Evolutionary conservation across 2,329 filamentous ascomycete species (phyloP), one percentile per base, ranked within the genome.

Genomic region (Aspergillus intermedius): DNA sequence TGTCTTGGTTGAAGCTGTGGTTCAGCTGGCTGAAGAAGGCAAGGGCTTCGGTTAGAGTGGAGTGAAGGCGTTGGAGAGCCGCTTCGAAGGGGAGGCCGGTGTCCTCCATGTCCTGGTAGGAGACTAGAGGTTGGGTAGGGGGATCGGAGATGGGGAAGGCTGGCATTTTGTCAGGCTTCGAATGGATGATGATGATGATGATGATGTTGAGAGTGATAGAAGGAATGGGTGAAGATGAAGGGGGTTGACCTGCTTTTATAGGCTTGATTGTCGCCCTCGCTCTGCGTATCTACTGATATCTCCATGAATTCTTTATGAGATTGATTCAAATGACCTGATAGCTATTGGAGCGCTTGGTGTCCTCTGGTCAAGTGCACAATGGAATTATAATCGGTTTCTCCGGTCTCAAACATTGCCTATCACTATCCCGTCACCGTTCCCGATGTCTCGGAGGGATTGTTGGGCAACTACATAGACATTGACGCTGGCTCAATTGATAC

Each of bases 1-100:
- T 53, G 9, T 53, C 51, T 13, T 42, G 12, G 9, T 35, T 23
- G 30, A 50, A 53, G n/a, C n/a, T 41, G 19, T 15, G 15, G 6
- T 44, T 25, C 22, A 63, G 58, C 10, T 45, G 37, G 5, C 47
- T 50, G 48, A 60, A 61, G 42, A 57, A 55, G 7, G 46, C 28
- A 13, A 53, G 53, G 3, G 58, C 53, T 15, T 57, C 50, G 13
- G 40, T 47, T 6, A 63, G 39, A 1, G 54, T 49, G 4, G 32
- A 41, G 43, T 47, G 45, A 5, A 60, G 45, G 28, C 49, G 50
- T 5, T 40, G 40, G 39, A 53, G 49, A 10, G 56, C 56, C 22
- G 44, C 42, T 22, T 44, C 43, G 41, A 59, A 54, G 17, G 48
- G 28, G 21, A 48, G n/a, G 4, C 23, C n/a, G 19, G 46, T 13